Evolutionary conservation across 2,329 filamentous ascomycete species (phyloP).

Genomic region (Penicillium vulpinum): DNA sequence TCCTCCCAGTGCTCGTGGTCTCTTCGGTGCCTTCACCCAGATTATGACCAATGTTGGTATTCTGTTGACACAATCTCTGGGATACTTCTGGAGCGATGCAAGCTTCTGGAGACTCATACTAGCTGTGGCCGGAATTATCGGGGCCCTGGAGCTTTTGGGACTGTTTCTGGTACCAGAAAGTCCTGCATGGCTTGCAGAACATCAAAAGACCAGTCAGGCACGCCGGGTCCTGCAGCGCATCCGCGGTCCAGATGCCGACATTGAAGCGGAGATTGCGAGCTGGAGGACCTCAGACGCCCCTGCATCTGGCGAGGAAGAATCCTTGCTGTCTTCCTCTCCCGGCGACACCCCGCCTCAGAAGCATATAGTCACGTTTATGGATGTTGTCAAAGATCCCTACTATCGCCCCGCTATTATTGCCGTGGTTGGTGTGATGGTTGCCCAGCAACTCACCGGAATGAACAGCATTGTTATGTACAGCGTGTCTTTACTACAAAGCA

Average conservation of each 20-base stretch:
- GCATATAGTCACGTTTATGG: conserved; percentile 64
- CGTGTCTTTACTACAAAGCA: conserved; percentile 77
- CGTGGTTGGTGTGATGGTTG: conserved; percentile 85
- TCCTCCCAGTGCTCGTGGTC: conserved; percentile 69
- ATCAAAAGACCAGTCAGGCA: conserved; percentile 62
- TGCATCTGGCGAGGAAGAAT: conserved; percentile 64
- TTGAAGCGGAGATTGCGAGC: conserved; percentile 69
- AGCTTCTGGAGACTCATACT: conserved; percentile 83
- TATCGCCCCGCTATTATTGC: conserved; percentile 76
- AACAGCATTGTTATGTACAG: conserved; percentile 99
- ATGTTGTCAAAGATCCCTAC: conserved; percentile 65
- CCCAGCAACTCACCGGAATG: conserved; percentile 89
- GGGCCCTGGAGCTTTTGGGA: conserved; percentile 64
- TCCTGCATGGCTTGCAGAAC: conserved; percentile 77
- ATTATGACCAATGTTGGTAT: conserved; percentile 94
- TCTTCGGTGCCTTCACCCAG: conserved; percentile 82
- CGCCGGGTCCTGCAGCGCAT: conserved; percentile 71
- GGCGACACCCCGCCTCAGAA: conserved; percentile 68
- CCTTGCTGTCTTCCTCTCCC: conserved; percentile 57
- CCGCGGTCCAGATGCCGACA: conserved; percentile 66
- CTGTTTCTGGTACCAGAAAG: conserved; percentile 82
- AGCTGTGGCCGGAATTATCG: conserved; percentile 69
- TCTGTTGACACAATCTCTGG: conserved; percentile 75
- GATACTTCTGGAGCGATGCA: conserved; percentile 81
- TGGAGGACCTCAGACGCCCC: conserved; percentile 50